Percentiles rank a stretch among this genome's conserved stretches.
Evolutionary conservation across 495 filamentous ascomycete genomes (phyloP).

Genomic region (Penicillium lividum): DNA sequence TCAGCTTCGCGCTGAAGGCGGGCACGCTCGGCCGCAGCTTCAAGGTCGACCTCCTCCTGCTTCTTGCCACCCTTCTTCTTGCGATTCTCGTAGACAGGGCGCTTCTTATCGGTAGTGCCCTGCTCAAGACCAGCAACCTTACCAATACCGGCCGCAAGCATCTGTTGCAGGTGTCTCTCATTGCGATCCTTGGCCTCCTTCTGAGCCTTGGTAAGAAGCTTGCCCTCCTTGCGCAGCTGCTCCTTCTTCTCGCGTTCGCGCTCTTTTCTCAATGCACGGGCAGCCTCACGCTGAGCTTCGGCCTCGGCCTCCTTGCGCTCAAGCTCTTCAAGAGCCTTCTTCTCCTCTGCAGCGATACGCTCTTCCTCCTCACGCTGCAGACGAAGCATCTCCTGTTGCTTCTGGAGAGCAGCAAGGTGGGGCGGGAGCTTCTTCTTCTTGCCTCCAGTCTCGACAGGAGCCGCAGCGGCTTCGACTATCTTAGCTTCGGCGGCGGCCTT

Average conservation of each 20-base stretch:
- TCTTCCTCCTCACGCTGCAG: conserved; percentile 76
- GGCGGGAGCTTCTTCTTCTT: conserved; percentile 93
- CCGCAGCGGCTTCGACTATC: conserved; percentile 33
- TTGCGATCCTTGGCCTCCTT: conserved; percentile 80
- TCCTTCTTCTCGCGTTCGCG: conserved; percentile 96
- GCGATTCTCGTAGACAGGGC: conserved; percentile 66
- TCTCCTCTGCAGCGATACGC: conserved; percentile 68
- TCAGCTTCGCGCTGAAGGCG: conserved; percentile 64
- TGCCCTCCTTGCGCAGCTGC: conserved; percentile 92
- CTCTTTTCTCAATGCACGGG: conserved; percentile 80
- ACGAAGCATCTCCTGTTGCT: conserved; percentile 83
- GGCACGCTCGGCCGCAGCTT: conserved; percentile 63
- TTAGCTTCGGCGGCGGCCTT: conserved; percentile 48
- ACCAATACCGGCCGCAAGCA: conserved; percentile 78
- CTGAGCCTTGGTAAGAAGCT: conserved; percentile 92
- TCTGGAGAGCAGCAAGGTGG: conserved; percentile 79
- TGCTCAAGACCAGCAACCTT: conserved; percentile 74
- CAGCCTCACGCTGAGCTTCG: conserved; percentile 69
- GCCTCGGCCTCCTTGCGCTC: conserved; percentile 72
- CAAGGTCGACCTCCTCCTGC: conserved; percentile 65
- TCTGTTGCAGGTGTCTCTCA: conserved; percentile 88
- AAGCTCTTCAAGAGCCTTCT: conserved; percentile 69
- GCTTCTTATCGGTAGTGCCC: conserved; percentile 70
- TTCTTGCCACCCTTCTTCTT: conserved; percentile 78
- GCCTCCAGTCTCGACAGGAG: conserved; percentile 53